A percentile compares a stretch with the other conserved stretches of the same genome.
Evolutionary conservation across 495 filamentous ascomycete genomes (phyloP).

Genomic region (Aspergillus kassunensis): DNA sequence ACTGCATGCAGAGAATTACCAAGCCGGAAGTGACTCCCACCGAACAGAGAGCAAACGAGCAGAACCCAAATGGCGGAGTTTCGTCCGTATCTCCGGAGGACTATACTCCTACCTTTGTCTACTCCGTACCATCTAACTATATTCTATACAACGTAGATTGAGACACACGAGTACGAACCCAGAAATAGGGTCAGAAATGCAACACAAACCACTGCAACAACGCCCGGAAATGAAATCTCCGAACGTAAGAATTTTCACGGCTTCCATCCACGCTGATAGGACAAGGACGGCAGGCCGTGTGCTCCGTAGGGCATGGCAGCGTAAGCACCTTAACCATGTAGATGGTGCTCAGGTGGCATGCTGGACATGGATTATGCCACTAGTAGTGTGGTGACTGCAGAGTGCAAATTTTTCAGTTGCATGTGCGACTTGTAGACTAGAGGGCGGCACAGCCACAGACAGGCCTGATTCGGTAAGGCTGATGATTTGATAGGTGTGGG

Average conservation of each 20-base stretch:
- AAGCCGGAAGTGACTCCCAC: no score
- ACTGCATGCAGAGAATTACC: no score
- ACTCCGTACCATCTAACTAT: no score
- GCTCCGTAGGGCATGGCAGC: neutral
- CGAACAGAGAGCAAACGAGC: no score
- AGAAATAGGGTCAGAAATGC: neutral
- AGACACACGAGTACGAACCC: no score
- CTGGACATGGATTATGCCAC: neutral
- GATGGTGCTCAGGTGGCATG: neutral
- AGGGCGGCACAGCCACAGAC: neutral
- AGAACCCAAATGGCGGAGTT: no score
- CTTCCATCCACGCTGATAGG: neutral
- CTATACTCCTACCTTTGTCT: no score
- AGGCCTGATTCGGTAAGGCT: neutral
- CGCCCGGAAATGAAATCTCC: neutral
- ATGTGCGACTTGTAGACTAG: no score
- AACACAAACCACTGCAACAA: neutral
- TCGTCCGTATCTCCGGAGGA: no score
- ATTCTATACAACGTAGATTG: no score
- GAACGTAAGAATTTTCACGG: neutral
- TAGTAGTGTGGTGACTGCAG: no score
- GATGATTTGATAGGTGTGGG: neutral
- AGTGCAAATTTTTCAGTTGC: neutral
- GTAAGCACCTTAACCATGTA: conserved; percentile 1
- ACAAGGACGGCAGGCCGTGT: no score